Percentiles rank a stretch among this genome's conserved stretches.
These are phyloP conservation scores for Zelonia costaricensis DNA, from an alignment of 208 protist species.

Conservation along the genomic window DNA sequence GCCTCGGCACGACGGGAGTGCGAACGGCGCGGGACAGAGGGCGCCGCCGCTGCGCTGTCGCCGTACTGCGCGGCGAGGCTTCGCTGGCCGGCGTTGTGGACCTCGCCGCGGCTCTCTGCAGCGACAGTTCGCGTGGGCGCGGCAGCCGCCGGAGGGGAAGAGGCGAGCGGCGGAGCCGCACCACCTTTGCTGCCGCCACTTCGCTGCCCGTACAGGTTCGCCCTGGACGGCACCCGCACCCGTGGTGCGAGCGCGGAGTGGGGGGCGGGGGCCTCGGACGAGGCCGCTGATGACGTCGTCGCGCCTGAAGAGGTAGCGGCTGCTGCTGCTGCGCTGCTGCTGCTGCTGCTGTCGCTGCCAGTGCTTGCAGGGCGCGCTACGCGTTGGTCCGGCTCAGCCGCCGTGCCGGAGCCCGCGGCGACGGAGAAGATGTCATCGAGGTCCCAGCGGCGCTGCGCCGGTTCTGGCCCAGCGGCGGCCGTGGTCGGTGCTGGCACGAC, in stretches of 20 bases:
- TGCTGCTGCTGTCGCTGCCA: neutral
- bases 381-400: neutral
- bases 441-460: neutral
- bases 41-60: neutral
- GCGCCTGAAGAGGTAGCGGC: too few species aligned
- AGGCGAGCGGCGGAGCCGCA: neutral
- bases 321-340: neutral
- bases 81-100: too few species aligned
- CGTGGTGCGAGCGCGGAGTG: neutral
- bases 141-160: neutral
- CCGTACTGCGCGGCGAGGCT: slow-evolving; percentile 20
- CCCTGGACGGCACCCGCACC: slow-evolving; percentile 23
- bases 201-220: slow-evolving; percentile 13
- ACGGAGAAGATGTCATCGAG: slow-evolving; percentile 33
- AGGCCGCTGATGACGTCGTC: slow-evolving; percentile 5
- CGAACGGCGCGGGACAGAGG: neutral
- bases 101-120: too few species aligned
- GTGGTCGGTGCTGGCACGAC: neutral
- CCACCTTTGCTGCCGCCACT: slow-evolving; percentile 1
- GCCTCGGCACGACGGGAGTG: neutral
- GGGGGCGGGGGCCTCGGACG: neutral
- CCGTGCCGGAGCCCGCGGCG: too few species aligned
- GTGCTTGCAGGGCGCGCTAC: neutral
- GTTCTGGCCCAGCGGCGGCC: neutral
- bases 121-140: too few species aligned